These are phyloP conservation scores for Diaporthe longicolla DNA, from an alignment of 2,329 filamentous ascomycete genomes.

Conservation along the genomic window DNA sequence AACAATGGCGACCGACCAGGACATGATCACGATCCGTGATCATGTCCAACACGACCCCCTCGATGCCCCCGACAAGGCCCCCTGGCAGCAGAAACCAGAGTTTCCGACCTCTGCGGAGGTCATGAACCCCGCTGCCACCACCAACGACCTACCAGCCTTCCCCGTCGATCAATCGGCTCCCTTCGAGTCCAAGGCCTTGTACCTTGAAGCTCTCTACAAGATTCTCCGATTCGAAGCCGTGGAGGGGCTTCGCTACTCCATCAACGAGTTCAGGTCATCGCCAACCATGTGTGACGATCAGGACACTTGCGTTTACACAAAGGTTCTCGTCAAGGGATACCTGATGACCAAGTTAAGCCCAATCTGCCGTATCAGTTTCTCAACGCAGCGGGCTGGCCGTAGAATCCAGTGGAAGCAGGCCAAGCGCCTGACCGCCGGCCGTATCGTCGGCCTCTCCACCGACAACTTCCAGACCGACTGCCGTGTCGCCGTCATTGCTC, in stretches of 20 bases:
- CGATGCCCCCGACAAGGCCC: background rate
- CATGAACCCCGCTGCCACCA: conserved; percentile 50
- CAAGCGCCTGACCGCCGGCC: conserved; percentile 66
- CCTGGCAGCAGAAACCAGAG: conserved; percentile 60
- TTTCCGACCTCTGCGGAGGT: conserved; percentile 70
- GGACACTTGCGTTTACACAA: conserved; percentile 76
- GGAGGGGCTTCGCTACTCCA: conserved; percentile 76
- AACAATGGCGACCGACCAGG: conserved; percentile 29
- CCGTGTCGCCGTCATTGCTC: conserved; percentile 80
- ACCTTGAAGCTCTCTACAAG: conserved; percentile 81
- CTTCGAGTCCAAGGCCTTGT: conserved; percentile 74
- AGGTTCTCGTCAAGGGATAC: conserved; percentile 77
- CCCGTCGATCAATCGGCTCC: conserved; percentile 65
- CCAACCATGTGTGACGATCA: conserved; percentile 71
- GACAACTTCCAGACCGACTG: conserved; percentile 77
- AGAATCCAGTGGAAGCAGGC: conserved; percentile 75
- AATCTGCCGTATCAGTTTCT: conserved; percentile 79
- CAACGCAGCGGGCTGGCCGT: conserved; percentile 73
- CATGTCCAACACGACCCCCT: conserved; percentile 26
- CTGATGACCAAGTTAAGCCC: conserved; percentile 74
- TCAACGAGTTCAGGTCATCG: conserved; percentile 67
- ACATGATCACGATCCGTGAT: conserved; percentile 17
- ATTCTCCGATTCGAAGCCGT: conserved; percentile 82
- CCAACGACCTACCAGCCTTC: conserved; percentile 63
- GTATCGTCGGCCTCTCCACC: conserved; percentile 65